Conservation (phyloP, 2,329 filamentous ascomycete genomes). For the Pestalotiopsis sp. region DNA sequence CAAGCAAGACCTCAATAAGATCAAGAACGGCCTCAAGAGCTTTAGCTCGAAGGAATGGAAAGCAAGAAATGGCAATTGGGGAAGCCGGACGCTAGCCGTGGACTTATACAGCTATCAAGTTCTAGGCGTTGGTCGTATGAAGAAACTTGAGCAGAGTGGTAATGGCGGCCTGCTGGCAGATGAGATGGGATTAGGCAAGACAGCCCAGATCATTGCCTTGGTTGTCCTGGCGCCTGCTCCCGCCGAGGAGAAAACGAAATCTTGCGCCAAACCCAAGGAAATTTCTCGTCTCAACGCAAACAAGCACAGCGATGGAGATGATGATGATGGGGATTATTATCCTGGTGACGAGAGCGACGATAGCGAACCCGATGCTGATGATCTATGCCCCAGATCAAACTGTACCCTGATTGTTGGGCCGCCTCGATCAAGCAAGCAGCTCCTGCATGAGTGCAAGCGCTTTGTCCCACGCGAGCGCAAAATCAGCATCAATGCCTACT, state of each 20-base stretch:
- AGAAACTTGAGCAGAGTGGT: not conserved
- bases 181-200: not conserved
- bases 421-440: not conserved
- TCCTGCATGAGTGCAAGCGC: not conserved
- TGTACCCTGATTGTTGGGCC: not conserved
- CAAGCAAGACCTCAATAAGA: not conserved
- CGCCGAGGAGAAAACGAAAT: not conserved
- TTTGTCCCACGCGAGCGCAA: not conserved
- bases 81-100: not conserved
- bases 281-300: not conserved
- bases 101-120: not conserved
- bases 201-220: not conserved
- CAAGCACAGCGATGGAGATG: not conserved
- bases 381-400: not conserved
- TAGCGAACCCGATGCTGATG: not conserved
- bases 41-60: not conserved
- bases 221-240: not conserved
- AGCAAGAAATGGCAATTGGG: not conserved
- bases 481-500: not conserved
- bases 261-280: not conserved
- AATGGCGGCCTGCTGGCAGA: not conserved
- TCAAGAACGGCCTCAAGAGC: not conserved
- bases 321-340: not conserved
- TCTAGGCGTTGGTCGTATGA: not conserved
- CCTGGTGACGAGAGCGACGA: not conserved